phyloP scores from a whole-genome alignment of 768 basidiomycete genomes.

The Collybiopsis confluens region DNA sequence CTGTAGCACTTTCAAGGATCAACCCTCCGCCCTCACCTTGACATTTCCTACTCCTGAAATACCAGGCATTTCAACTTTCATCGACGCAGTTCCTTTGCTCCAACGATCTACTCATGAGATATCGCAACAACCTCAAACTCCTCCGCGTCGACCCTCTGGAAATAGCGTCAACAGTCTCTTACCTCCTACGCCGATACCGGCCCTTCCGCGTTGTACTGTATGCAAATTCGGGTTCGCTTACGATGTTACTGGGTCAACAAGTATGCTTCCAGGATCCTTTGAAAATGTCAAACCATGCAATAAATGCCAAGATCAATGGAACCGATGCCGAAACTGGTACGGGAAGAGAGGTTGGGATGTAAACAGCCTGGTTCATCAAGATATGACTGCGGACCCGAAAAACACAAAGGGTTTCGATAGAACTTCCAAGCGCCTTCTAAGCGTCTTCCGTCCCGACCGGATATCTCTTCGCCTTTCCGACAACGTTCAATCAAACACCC shows the following conservation, averaged over 20 bases:
- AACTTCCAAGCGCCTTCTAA: neutral
- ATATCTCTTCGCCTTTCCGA: neutral
- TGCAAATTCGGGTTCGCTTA: slow-evolving; percentile 3
- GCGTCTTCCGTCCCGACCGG: neutral
- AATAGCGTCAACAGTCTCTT: neutral
- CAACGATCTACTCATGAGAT: neutral
- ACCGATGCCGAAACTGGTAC: slow-evolving; percentile 4
- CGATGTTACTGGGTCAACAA: neutral
- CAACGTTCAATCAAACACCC: neutral
- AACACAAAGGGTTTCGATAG: neutral
- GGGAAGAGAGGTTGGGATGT: slow-evolving; percentile 7
- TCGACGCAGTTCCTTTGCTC: neutral
- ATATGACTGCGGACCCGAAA: neutral
- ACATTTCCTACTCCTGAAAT: slow-evolving; percentile 7
- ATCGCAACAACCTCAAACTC: neutral
- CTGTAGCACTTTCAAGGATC: too few species aligned
- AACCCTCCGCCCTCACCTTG: neutral
- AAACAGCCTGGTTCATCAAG: neutral
- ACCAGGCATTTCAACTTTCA: neutral
- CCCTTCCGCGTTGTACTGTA: slow-evolving; percentile 3
- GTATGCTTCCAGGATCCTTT: neutral
- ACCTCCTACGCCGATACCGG: slow-evolving; percentile 4
- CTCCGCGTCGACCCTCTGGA: neutral
- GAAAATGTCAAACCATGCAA: neutral
- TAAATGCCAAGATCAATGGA: slow-evolving; percentile 4